These are phyloP conservation scores for Lachancea dasiensis DNA, from an alignment of 805 yeast genomes.

Conservation along the genomic window DNA sequence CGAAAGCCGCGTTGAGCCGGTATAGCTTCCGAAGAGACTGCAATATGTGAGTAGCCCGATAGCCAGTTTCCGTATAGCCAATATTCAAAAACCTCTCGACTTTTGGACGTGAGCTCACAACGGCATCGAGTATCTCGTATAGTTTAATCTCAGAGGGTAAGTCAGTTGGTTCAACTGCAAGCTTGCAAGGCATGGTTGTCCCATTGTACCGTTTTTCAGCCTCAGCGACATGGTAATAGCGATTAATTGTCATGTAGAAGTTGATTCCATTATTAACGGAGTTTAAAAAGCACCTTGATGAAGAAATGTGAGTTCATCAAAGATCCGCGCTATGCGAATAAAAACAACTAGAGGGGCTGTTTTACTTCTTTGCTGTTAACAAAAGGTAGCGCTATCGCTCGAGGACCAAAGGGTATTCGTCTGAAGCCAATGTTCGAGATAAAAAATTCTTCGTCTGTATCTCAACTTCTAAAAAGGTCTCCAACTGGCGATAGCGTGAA, in stretches of 20 bases:
- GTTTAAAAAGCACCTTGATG: slow-evolving; percentile 11
- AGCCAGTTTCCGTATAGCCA: slow-evolving; percentile 1
- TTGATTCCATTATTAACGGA: slow-evolving; percentile 9
- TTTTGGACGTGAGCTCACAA: slow-evolving; percentile 11
- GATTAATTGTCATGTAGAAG: slow-evolving; percentile 9
- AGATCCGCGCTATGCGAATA: slow-evolving; percentile 11
- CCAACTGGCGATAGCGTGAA: slow-evolving; percentile 12
- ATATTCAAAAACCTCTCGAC: not conserved
- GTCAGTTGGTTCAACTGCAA: slow-evolving; percentile 9
- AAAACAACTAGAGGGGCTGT: slow-evolving; percentile 7
- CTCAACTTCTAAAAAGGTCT: slow-evolving; percentile 7
- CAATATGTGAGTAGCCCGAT: slow-evolving; percentile 7
- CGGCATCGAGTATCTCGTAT: not conserved
- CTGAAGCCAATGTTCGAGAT: not conserved
- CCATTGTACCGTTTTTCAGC: slow-evolving; percentile 7
- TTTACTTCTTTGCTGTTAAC: slow-evolving; percentile 10
- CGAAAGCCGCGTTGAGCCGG: slow-evolving; percentile 6
- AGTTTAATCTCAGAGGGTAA: slow-evolving; percentile 5
- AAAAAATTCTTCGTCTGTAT: slow-evolving; percentile 2
- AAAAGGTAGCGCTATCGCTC: slow-evolving; percentile 8
- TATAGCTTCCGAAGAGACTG: slow-evolving; percentile 12
- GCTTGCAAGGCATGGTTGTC: slow-evolving; percentile 4
- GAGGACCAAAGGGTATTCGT: slow-evolving; percentile 9
- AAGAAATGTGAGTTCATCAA: slow-evolving; percentile 12
- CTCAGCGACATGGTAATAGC: slow-evolving; percentile 9